phyloP scores from a whole-genome alignment of 441 rosid genomes.

The Melastoma candidum region DNA sequence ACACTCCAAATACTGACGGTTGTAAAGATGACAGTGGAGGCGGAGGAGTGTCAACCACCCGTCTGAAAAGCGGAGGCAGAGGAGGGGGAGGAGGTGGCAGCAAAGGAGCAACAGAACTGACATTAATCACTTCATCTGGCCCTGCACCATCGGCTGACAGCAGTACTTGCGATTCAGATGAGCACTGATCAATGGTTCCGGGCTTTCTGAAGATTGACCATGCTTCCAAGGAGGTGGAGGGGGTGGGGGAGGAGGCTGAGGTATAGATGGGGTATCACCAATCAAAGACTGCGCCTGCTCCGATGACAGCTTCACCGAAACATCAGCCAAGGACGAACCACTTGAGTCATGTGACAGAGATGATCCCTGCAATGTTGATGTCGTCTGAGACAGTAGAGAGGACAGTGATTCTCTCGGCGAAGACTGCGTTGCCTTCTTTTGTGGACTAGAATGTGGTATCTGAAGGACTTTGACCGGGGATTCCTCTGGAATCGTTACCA shows the following conservation, averaged over 20 bases:
- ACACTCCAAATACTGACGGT: conserved; percentile 25
- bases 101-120: neutral
- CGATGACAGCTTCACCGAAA: too few species aligned
- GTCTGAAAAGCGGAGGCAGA: conserved; percentile 3
- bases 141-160: neutral
- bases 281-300: too few species aligned
- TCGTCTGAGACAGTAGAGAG: neutral
- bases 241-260: conserved; percentile 21
- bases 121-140: too few species aligned
- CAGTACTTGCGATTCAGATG: conserved; percentile 2
- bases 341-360: too few species aligned
- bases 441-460: conserved; percentile 15
- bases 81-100: conserved; percentile 24
- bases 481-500: conserved; percentile 1
- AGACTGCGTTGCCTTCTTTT: conserved; percentile 21
- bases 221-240: conserved; percentile 36
- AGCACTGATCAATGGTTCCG: neutral
- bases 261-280: too few species aligned
- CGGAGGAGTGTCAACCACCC: conserved; percentile 8
- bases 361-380: neutral
- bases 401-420: conserved; percentile 17
- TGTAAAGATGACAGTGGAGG: conserved; percentile 15
- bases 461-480: neutral
- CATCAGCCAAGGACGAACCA: too few species aligned
- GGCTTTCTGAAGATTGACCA: conserved; percentile 16